Conservation (phyloP, 495 filamentous ascomycete genomes). For the Podospora appendiculata region DNA sequence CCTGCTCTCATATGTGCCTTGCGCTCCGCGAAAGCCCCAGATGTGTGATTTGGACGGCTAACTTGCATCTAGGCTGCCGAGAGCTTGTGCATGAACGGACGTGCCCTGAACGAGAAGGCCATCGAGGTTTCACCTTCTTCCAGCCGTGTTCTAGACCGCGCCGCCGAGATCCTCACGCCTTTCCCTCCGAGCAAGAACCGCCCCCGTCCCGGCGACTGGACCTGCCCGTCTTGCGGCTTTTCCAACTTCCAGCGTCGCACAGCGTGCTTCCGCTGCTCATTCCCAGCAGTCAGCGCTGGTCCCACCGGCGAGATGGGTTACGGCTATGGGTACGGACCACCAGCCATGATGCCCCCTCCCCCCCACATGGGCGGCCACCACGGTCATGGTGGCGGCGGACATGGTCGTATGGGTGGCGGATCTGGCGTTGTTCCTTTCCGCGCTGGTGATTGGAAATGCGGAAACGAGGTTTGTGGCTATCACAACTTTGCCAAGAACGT, state of each 20-base stretch:
- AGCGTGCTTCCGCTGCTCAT: slow-evolving; percentile 97
- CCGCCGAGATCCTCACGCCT: slow-evolving; percentile 87
- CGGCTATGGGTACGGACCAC: slow-evolving; percentile 61
- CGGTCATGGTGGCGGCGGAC: slow-evolving; percentile 69
- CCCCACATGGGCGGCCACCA: slow-evolving; percentile 75
- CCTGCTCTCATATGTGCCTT: neutral
- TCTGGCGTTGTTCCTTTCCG: slow-evolving; percentile 93
- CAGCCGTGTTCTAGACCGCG: slow-evolving; percentile 90
- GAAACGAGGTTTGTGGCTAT: slow-evolving; percentile 94
- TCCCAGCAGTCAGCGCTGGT: slow-evolving; percentile 78
- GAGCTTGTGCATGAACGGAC: slow-evolving; percentile 97
- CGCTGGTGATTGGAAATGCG: slow-evolving; percentile 98
- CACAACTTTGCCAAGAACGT: slow-evolving; percentile 99
- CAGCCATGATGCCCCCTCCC: slow-evolving; percentile 69
- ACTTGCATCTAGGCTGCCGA: slow-evolving; percentile 65
- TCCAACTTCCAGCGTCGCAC: slow-evolving; percentile 96
- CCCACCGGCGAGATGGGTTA: slow-evolving; percentile 71
- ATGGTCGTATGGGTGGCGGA: slow-evolving; percentile 56
- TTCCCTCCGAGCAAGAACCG: slow-evolving; percentile 99
- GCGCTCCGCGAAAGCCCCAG: no score
- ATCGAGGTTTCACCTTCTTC: slow-evolving; percentile 96
- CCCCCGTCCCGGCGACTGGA: slow-evolving; percentile 96
- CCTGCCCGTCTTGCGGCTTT: slow-evolving; percentile 89
- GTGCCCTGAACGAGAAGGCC: slow-evolving; percentile 94
- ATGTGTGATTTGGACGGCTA: neutral